A percentile compares a stretch with the other conserved stretches of the same genome.
phyloP scores from a whole-genome alignment of 164 flowering plant genomes.

The Saururus chinensis region DNA sequence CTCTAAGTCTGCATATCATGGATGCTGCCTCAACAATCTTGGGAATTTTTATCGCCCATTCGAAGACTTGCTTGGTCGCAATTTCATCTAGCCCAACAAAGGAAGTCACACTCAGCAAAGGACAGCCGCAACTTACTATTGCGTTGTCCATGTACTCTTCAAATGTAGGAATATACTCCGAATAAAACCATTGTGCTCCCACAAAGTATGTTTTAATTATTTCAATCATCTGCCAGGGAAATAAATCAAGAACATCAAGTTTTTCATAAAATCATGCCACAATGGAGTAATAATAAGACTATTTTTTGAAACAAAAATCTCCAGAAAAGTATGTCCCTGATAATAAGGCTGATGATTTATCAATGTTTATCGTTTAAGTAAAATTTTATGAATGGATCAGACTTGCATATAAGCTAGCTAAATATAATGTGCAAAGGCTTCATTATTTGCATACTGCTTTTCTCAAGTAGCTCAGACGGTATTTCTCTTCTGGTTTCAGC shows the following conservation, averaged over 20 bases:
- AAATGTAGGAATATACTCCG: not conserved
- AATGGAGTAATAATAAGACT: not conserved
- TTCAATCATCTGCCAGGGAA: constrained; percentile 15
- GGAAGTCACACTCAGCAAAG: not conserved
- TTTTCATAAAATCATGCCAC: too few species aligned
- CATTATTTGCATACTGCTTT: too few species aligned
- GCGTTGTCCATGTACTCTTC: constrained; percentile 26
- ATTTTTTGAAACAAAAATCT: not conserved
- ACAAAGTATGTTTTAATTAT: constrained; percentile 13
- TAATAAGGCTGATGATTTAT: too few species aligned
- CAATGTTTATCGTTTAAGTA: too few species aligned
- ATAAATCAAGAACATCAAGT: too few species aligned
- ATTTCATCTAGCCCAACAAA: constrained; percentile 24
- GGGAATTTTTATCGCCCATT: constrained; percentile 18
- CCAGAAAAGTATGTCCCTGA: too few species aligned
- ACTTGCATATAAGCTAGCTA: too few species aligned
- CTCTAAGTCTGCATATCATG: constrained; percentile 5
- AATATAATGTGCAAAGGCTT: too few species aligned
- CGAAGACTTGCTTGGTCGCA: constrained; percentile 16
- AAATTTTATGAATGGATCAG: not conserved
- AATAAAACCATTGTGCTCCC: constrained; percentile 28
- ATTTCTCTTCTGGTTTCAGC: too few species aligned
- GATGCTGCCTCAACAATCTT: constrained; percentile 2
- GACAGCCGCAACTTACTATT: constrained; percentile 3
- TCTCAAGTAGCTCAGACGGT: not conserved